These are phyloP conservation scores for Tetrapisispora namnaoensis DNA, from an alignment of 805 yeast species.

Conservation along the genomic window DNA sequence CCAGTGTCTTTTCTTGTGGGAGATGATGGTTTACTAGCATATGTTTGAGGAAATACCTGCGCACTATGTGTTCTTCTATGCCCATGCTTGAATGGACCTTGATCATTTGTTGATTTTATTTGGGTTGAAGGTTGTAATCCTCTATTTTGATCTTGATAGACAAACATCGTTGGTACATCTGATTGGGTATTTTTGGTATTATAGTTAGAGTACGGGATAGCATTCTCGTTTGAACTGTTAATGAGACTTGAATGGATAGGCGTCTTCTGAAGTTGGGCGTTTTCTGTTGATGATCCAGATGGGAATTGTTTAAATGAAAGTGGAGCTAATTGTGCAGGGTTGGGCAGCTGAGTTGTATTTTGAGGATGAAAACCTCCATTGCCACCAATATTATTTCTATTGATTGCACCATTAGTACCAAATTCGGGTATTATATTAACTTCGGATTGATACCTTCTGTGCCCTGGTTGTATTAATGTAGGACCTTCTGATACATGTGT, in stretches of 20 bases:
- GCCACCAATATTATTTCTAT: not conserved
- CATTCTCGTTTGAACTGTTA: not conserved
- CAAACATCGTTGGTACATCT: not conserved
- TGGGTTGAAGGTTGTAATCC: not conserved
- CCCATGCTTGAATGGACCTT: slow-evolving; percentile 1
- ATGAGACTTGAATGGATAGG: not conserved
- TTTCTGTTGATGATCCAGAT: not conserved
- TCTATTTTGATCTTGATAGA: not conserved
- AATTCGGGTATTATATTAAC: not conserved
- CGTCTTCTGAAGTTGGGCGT: not conserved
- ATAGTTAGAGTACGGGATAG: not conserved
- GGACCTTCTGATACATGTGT: too few relatives aligned
- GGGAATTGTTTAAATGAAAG: not conserved
- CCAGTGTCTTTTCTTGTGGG: not conserved
- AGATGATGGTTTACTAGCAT: slow-evolving; percentile 3
- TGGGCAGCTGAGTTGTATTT: not conserved
- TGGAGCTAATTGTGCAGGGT: not conserved
- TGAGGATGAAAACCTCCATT: not conserved
- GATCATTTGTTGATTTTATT: not conserved
- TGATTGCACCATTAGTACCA: not conserved
- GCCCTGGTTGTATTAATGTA: not conserved
- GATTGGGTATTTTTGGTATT: not conserved
- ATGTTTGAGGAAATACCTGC: slow-evolving; percentile 6
- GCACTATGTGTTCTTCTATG: slow-evolving; percentile 26
- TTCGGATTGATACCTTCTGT: slow-evolving; percentile 1